Base-by-base conservation (phyloP, 2,329 filamentous ascomycete species). In the Claviceps humidiphila region DNA sequence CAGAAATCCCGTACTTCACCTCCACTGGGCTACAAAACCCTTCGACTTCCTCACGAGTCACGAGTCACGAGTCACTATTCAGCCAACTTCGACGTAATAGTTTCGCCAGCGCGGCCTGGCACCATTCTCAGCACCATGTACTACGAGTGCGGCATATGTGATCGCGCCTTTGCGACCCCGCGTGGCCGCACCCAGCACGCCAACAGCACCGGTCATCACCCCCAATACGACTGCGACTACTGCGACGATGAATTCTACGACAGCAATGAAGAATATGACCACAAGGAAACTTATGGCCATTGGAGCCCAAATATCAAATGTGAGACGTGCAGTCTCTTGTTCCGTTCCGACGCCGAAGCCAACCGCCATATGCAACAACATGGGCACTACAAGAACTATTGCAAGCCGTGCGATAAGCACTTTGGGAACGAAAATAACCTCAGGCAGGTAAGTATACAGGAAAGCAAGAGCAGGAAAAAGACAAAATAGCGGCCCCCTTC, bases 301-400 rank as follows among this genome's bases (percentile, higher is more conserved):
- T 67, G 61, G 60, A 2, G 42, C 14, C 49, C 24, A 2, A 11
- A 2, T 0, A 56, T 53, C 9, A 54, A 63, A 37, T 71, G 68
- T 34, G 5, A 54, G 6, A 49, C 41, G 22, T 54, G 53, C 30
- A 7, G 34, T 2, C 1, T 7, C 56, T 0, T 70, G 67, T 53
- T 17, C 56, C n/a, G 45, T 57, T 20, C 58, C 53, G 0, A 63
- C 50, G 30, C 38, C 38, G 6, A 58, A 47, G 4, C 53, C n/a
- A 26, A 61, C 9, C 45, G 58, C 3, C 22, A 56, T 1, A 43
- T 53, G 22, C 46, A 22, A 4, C 13, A 59, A 1, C 68, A 70
- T 50, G 61, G 68, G 46, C 48, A 61, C 24, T 53, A 62, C 0
- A 30, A 57, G 0, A 66, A 71, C 51, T 67, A 66, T 51, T 73